Evolutionary conservation across 2,329 filamentous ascomycete genomes (phyloP), one percentile per base, ranked within the genome.

Genomic region (Talaromyces sp.): DNA sequence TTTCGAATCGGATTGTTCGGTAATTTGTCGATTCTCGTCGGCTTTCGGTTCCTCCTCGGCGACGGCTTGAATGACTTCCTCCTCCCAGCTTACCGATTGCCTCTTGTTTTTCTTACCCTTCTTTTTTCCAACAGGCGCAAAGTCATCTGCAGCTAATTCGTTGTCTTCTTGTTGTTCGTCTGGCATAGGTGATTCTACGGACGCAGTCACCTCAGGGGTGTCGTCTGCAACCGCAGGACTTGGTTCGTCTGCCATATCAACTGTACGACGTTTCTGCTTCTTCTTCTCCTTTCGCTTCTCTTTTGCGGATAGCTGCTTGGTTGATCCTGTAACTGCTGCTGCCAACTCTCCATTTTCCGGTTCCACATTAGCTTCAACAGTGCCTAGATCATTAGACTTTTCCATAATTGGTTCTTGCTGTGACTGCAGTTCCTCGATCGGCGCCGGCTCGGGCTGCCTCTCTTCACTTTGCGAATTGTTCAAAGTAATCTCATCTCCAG

Each of bases 61-160:
- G 22, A 65, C 27, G 13, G 63, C 54, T 45, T 65, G 47, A 63
- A 66, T 41, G 56, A 66, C 43, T 54, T 71, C 68, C 14, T 69
- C 65, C 54, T 73, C 72, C 52, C 70, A 65, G 57, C 65, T 72
- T 61, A 76, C 74, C 16, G 75, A 77, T 45, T 74, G 74, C 66
- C 73, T 76, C 67, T 76, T 78, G 35, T 81, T 79, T 66, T 84
- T 83, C 68, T 83, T 84, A 11, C 74, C 79, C 68, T 83, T 84
- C 70, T 81, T 79, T 59, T 79, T 75, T 43, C 74, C 68, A 8
- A 76, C 72, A 68, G 74, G 75, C 67, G 70, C 73, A 31, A 72
- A 71, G 39, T 50, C 58, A 31, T 62, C 60, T 59, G 52, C 8
- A 45, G 14, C 8, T 4, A 8, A 19, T 14, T 47, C n/a, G 22